These are phyloP conservation scores for Phialocephala subalpina DNA, from an alignment of 2,329 filamentous ascomycete species.

Conservation along the genomic window DNA sequence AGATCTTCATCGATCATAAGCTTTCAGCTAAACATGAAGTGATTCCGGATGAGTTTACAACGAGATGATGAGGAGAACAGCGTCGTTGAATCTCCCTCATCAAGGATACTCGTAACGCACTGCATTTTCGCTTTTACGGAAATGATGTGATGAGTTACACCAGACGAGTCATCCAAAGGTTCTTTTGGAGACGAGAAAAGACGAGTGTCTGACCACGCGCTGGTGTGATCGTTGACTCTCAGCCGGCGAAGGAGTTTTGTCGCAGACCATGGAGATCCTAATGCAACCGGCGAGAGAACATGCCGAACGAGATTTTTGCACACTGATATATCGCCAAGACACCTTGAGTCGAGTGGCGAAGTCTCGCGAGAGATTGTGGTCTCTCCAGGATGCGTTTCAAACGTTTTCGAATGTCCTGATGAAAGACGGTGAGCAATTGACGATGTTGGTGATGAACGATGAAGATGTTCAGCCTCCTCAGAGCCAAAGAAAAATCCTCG, in stretches of 20 bases:
- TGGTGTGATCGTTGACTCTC: constrained; percentile 3
- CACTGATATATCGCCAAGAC: constrained; percentile 20
- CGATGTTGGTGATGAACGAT: background rate
- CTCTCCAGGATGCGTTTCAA: constrained; percentile 5
- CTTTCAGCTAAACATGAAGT: constrained; percentile 2
- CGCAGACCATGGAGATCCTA: constrained; percentile 15
- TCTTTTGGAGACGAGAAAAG: background rate
- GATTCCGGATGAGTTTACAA: constrained; percentile 8
- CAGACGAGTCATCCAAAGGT: constrained; percentile 13
- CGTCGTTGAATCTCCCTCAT: constrained; percentile 18
- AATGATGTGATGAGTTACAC: constrained; percentile 6
- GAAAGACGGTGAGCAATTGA: background rate
- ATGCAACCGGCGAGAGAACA: constrained; percentile 13
- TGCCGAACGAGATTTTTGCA: constrained; percentile 9
- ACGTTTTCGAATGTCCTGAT: background rate
- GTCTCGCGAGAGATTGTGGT: background rate
- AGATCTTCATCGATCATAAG: constrained; percentile 1
- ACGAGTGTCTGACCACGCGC: constrained; percentile 4
- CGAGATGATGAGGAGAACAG: constrained; percentile 14
- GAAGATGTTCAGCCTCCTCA: background rate
- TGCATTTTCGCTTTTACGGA: background rate
- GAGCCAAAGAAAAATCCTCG: background rate
- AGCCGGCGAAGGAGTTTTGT: constrained; percentile 11
- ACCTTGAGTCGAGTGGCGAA: background rate
- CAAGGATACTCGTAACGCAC: constrained; percentile 15